Evolutionary conservation across 441 rosid species (phyloP), one percentile per base, ranked within the genome.

Genomic region (Breynia disticha): DNA sequence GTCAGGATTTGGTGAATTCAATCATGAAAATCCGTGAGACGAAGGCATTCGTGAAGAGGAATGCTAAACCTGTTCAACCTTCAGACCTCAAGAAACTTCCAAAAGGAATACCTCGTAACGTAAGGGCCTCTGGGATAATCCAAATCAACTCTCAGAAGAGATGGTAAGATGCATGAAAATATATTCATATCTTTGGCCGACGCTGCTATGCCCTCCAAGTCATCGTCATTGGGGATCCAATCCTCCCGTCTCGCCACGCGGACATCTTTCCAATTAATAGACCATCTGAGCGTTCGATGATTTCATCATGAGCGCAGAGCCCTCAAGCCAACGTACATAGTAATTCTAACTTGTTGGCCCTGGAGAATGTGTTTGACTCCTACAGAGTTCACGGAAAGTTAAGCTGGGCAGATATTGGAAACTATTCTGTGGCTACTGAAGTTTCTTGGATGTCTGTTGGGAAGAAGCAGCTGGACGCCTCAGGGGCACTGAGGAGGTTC

Each of bases 141-240:
- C 86, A 50, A 70, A 76, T 64, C 67, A 49, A 55, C 79, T 83
- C 45, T 83, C 84, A 16, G 90, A 80, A 72, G 84, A 83, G 71
- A 83, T 83, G 90, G 67, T 83, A 56, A 55, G 60, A 57, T 81
- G 86, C 62, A 83, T 80, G 86, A 72, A 70, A 79, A 80, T 63
- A 83, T 78, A 50, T 83, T 76, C 63, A 43, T 77, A 60, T 76
- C 72, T 57, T 60, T 80, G 54, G 74, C 84, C 49, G 76, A 72
- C 70, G 63, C 80, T 20, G 61, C 80, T 19, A 62, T 66, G 54
- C 64, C 64, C 48, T 63, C 72, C 32, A 66, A 66, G 18, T 70
- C 75, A 46, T 50, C 50, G 55, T 35, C 66, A 46, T 57, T 73
- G 46, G 80, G 76, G 55, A 77, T 78, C 73, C 80, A 64, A 4